Conservation (phyloP, 768 basidiomycete genomes). For the Leucosporidium creatinivorum region DNA sequence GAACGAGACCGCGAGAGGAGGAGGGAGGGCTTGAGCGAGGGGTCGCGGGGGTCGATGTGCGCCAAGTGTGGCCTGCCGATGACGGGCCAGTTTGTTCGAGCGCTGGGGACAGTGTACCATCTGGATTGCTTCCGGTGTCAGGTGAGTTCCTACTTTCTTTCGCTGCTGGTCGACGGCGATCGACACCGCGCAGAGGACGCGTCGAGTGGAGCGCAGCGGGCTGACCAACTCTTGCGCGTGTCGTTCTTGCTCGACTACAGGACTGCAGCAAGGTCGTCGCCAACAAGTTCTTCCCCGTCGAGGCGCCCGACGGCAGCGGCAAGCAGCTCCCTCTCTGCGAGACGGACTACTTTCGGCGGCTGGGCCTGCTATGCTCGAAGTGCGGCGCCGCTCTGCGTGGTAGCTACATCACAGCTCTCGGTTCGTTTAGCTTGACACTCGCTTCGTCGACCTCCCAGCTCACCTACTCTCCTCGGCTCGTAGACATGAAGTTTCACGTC, state of each 20-base stretch:
- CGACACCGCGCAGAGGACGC: background rate
- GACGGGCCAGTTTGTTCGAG: constrained; percentile 93
- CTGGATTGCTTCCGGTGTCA: constrained; percentile 97
- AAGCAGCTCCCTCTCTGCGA: constrained; percentile 94
- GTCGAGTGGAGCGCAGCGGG: background rate
- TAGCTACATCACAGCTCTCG: constrained; percentile 98
- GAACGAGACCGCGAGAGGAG: background rate
- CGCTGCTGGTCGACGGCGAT: background rate
- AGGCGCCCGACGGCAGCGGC: constrained; percentile 63
- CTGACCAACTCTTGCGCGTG: background rate
- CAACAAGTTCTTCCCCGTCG: constrained; percentile 97
- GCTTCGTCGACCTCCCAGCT: background rate
- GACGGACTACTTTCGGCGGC: constrained; percentile 90
- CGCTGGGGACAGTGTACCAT: constrained; percentile 86
- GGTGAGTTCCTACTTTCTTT: constrained; percentile 49
- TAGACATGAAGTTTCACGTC: constrained; percentile 97
- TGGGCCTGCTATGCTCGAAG: constrained; percentile 93
- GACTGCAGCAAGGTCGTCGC: constrained; percentile 96
- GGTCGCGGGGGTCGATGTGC: constrained; percentile 31
- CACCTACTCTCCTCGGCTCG: background rate
- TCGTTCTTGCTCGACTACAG: constrained; percentile 45
- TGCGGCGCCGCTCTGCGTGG: constrained; percentile 89
- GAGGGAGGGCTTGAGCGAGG: background rate
- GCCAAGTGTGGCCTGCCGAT: constrained; percentile 48
- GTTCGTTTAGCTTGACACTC: constrained; percentile 50